Evolutionary conservation across 495 filamentous ascomycete species (phyloP).

Genomic region (Rusavskia elegans): DNA sequence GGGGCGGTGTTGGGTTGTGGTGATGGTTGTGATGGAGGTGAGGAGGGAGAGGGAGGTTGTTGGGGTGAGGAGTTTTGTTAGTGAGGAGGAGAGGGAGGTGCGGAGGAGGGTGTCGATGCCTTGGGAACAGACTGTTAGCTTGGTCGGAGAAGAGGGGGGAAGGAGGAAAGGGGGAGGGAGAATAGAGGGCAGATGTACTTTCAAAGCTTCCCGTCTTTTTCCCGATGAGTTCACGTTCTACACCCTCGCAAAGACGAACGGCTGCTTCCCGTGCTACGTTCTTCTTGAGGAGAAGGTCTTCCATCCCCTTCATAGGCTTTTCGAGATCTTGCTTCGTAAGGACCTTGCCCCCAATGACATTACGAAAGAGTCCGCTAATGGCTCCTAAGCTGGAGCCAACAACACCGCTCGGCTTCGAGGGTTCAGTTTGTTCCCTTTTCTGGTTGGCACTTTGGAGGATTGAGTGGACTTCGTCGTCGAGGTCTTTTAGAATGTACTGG

Average conservation of each 20-base stretch:
- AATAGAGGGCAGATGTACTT: slow-evolving; percentile 29
- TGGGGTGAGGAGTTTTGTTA: slow-evolving; percentile 88
- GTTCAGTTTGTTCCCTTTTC: slow-evolving; percentile 36
- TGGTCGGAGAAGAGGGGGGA: not conserved
- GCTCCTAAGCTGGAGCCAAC: slow-evolving; percentile 63
- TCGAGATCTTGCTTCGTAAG: slow-evolving; percentile 75
- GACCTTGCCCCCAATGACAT: slow-evolving; percentile 85
- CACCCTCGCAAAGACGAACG: slow-evolving; percentile 76
- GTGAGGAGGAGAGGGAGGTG: slow-evolving; percentile 72
- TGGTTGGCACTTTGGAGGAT: slow-evolving; percentile 60
- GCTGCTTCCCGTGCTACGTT: slow-evolving; percentile 94
- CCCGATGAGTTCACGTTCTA: slow-evolving; percentile 75
- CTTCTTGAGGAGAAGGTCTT: slow-evolving; percentile 86
- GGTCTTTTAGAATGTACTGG: slow-evolving; percentile 82
- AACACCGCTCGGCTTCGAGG: slow-evolving; percentile 35
- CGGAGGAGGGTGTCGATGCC: slow-evolving; percentile 67
- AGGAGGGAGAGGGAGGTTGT: slow-evolving; percentile 88
- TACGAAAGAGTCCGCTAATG: slow-evolving; percentile 76
- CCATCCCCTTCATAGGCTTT: slow-evolving; percentile 88
- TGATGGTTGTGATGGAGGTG: slow-evolving; percentile 74
- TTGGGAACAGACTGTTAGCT: slow-evolving; percentile 11
- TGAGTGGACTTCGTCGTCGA: slow-evolving; percentile 84
- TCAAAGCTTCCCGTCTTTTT: slow-evolving; percentile 89
- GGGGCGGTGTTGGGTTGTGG: slow-evolving; percentile 47
- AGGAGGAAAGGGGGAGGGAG: too few relatives aligned